Percentiles rank a stretch among this genome's conserved stretches.
phyloP scores from a whole-genome alignment of 192 early-diverging fungal species.

The Podila minutissima region DNA sequence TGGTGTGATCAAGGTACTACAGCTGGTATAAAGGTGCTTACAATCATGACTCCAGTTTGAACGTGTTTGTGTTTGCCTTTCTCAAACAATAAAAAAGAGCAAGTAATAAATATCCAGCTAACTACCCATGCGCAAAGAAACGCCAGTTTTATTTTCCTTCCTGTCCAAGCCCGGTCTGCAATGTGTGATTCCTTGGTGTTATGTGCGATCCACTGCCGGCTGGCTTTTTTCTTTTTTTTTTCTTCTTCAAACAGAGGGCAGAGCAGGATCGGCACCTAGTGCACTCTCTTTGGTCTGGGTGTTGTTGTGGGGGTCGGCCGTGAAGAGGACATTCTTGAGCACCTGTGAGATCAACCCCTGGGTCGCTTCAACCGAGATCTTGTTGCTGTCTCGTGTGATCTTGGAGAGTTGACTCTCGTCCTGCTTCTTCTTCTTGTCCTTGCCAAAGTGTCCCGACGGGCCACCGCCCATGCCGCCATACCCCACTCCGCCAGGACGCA shows the following conservation, averaged over 20 bases:
- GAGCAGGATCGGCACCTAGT: no score
- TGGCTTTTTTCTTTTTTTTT: no score
- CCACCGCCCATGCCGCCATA: slow-evolving; percentile 48
- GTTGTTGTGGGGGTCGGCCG: slow-evolving; percentile 28
- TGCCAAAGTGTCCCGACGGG: slow-evolving; percentile 3
- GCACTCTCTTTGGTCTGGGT: not conserved
- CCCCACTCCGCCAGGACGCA: slow-evolving; percentile 59
- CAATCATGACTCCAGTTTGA: no score
- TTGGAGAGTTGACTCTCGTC: slow-evolving; percentile 74
- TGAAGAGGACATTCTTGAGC: slow-evolving; percentile 85
- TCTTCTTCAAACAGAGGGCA: no score
- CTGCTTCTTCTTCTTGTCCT: slow-evolving; percentile 64
- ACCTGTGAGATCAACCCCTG: slow-evolving; percentile 88
- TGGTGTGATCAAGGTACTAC: slow-evolving; percentile 86
- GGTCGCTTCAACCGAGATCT: slow-evolving; percentile 80
- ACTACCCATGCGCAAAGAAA: no score
- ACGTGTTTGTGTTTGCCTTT: no score
- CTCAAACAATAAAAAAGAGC: not conserved
- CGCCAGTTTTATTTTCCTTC: no score
- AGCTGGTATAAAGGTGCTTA: slow-evolving; percentile 62
- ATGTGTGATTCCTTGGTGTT: no score
- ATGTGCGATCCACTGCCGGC: no score
- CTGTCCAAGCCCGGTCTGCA: no score
- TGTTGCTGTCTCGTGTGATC: slow-evolving; percentile 78
- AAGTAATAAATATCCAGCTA: no score